Percentiles rank a stretch among this genome's conserved stretches.
These are phyloP conservation scores for Fraxinus pennsylvanica DNA, from an alignment of 257 asterid genomes.

Conservation along the genomic window DNA sequence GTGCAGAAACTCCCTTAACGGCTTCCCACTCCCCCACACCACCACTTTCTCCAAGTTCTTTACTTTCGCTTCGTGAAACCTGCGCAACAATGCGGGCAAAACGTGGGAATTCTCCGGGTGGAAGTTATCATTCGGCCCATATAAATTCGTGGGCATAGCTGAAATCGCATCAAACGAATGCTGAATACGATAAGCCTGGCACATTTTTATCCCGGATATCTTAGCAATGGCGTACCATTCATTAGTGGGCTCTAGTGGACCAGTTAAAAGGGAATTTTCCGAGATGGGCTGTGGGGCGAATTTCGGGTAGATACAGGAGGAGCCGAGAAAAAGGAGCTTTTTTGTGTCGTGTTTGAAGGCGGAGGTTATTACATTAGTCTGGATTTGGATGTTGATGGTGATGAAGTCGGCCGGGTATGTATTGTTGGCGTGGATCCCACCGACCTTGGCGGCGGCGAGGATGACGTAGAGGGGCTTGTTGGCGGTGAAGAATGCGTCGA, in stretches of 20 bases:
- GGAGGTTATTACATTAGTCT: slow-evolving; percentile 81
- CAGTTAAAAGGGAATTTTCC: slow-evolving; percentile 69
- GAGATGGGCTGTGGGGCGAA: slow-evolving; percentile 94
- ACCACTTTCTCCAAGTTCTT: slow-evolving; percentile 56
- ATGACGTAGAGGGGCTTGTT: slow-evolving; percentile 68
- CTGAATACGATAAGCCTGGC: slow-evolving; percentile 84
- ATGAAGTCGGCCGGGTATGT: slow-evolving; percentile 94
- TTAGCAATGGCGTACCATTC: slow-evolving; percentile 93
- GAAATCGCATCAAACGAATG: slow-evolving; percentile 73
- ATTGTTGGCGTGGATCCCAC: slow-evolving; percentile 90
- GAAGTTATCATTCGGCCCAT: slow-evolving; percentile 81
- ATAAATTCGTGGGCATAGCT: slow-evolving; percentile 85
- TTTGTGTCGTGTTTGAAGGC: slow-evolving; percentile 49
- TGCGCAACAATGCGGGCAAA: slow-evolving; percentile 73
- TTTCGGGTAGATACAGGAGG: slow-evolving; percentile 95
- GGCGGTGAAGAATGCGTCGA: slow-evolving; percentile 71
- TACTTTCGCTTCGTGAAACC: slow-evolving; percentile 80
- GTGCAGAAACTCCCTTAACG: slow-evolving; percentile 84
- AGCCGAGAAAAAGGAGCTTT: slow-evolving; percentile 80
- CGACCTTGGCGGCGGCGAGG: slow-evolving; percentile 95
- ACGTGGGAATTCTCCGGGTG: slow-evolving; percentile 95
- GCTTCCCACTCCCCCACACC: slow-evolving; percentile 94
- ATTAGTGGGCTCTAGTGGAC: slow-evolving; percentile 82
- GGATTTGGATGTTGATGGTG: slow-evolving; percentile 87
- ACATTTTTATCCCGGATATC: slow-evolving; percentile 86